Base-by-base conservation (phyloP, 495 filamentous ascomycete genomes). In the Penicillium goetzii region DNA sequence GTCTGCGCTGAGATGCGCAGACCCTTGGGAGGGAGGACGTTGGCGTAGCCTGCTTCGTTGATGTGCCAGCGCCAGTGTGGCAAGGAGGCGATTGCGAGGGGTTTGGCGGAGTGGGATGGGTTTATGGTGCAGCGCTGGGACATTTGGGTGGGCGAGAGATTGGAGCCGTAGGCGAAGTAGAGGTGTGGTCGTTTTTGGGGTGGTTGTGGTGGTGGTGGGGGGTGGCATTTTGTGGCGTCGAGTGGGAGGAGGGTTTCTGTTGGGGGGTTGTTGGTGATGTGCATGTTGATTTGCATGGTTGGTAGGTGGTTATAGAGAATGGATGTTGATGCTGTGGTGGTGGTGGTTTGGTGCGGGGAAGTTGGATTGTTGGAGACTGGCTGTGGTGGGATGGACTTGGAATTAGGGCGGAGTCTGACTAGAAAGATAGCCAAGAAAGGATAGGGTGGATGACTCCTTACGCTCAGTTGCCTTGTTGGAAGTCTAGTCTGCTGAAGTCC, bases 121-220 rank as follows among this genome's bases (percentile, higher is more conserved):
- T 83, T 82, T 4, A 77, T 68, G 2, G 80, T 82, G 68, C 89
- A 92, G 63, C 90, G 86, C 25, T 70, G 58, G 11, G 43, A 57
- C 90, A 92, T 92, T 72, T 92, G 89, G 6, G 80, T 72, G 23
- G 80, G 76, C 68, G 86, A 90, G 61, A 92, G 81, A 69, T 92
- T 92, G 60, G 82, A 87, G 68, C 89, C 90, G 74, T 90, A 92
- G 70, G 84, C 90, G 69, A 92, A 91, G 77, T 92, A 91, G 68
- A 88, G 71, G 41, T 73, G 59, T 61, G 58, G 68, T 36, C 26
- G 23, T 50, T 53, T 30, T 58, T 59, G 41, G 59, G 28, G 36
- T 51, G 52, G 45, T 4, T 17, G 51, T 60, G 51, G 55, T 51
- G 50, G 36, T 43, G 55, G 19, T 59, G 65, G 28, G 28, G 50